Conservation (phyloP, 169 alveolate genomes). For the Plasmodium falciparum region DNA sequence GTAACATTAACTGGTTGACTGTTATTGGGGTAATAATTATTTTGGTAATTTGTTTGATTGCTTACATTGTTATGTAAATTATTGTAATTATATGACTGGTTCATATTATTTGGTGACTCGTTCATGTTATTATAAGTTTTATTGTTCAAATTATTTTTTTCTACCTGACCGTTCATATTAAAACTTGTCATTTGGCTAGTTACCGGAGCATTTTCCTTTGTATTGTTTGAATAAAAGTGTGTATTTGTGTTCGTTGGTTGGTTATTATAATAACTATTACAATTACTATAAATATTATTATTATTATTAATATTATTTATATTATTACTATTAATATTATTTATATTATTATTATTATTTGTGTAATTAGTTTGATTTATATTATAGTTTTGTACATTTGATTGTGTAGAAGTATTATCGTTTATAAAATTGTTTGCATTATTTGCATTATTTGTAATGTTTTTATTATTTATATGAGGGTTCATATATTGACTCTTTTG, state of each 20-base stretch:
- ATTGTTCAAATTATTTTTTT: neutral
- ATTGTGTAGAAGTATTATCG: no score
- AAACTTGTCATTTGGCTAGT: neutral
- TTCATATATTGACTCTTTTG: no score
- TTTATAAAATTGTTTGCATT: no score
- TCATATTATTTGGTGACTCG: neutral
- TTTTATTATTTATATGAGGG: no score
- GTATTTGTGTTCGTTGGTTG: neutral
- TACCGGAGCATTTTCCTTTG: neutral
- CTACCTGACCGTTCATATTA: constrained; percentile 2
- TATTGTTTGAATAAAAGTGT: neutral
- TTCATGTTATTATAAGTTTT: neutral
- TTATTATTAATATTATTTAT: neutral
- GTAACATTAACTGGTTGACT: constrained; percentile 6
- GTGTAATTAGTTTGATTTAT: no score
- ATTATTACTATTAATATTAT: neutral
- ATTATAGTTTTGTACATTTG: no score
- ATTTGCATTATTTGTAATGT: no score
- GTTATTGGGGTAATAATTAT: neutral
- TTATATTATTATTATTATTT: neutral
- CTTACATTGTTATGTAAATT: neutral
- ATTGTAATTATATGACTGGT: neutral
- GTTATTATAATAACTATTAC: neutral
- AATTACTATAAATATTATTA: neutral
- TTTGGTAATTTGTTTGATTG: constrained; percentile 1